Conservation (phyloP, 345 rosid genomes). For the Anacardium occidentale region DNA sequence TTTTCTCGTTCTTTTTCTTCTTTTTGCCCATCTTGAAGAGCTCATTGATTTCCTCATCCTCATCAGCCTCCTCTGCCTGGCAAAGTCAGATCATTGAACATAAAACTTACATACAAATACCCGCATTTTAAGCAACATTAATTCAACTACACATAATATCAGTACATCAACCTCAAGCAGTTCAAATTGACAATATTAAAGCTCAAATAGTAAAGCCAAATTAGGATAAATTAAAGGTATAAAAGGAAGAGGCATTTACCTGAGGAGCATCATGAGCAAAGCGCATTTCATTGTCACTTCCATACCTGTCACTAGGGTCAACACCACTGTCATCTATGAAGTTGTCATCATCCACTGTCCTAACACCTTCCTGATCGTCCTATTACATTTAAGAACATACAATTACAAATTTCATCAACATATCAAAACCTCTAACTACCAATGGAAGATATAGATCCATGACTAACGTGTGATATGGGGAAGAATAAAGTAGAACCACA, state of each 20-base stretch:
- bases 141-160: background rate
- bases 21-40: constrained; percentile 88
- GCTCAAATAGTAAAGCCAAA: no score
- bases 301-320: constrained; percentile 79
- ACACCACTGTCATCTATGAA: constrained; percentile 91
- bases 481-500: no score
- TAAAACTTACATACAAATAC: background rate
- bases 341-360: constrained; percentile 87
- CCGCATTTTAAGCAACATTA: background rate
- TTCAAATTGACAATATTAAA: background rate
- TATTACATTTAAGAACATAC: constrained; percentile 23
- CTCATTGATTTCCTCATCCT: constrained; percentile 78
- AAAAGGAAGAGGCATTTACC: constrained; percentile 30
- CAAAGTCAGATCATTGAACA: constrained; percentile 13
- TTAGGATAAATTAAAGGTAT: background rate
- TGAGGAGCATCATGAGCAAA: constrained; percentile 78
- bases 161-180: background rate
- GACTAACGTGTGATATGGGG: background rate
- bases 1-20: constrained; percentile 80
- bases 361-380: constrained; percentile 88
- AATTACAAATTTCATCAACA: background rate
- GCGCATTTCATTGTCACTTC: constrained; percentile 56
- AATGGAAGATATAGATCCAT: background rate
- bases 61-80: constrained; percentile 92
- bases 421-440: background rate